Evolutionary conservation across 2,329 filamentous ascomycete genomes (phyloP).

Genomic region (Aspergillus terreus): DNA sequence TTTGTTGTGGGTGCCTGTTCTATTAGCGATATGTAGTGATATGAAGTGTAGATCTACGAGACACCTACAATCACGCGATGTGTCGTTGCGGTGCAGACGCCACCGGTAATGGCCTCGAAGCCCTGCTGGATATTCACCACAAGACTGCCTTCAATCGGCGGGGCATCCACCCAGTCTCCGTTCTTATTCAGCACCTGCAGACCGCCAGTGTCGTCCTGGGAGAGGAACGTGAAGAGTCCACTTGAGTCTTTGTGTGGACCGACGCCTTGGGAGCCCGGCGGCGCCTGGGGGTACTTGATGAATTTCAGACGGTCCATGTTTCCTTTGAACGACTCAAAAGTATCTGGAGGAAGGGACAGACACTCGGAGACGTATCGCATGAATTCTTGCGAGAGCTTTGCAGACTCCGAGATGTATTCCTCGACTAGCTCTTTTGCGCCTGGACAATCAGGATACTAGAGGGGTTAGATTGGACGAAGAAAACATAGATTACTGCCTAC

Average conservation of each 20-base stretch:
- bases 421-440: conserved; percentile 32
- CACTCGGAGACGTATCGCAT: conserved; percentile 55
- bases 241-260: conserved; percentile 57
- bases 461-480: no score
- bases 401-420: conserved; percentile 51
- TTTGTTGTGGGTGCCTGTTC: conserved; percentile 26
- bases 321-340: conserved; percentile 48
- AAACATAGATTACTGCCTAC: conserved; percentile 6
- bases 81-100: conserved; percentile 47
- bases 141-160: conserved; percentile 41
- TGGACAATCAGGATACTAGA: conserved; percentile 24
- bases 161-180: conserved; percentile 45
- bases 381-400: conserved; percentile 47
- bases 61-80: conserved; percentile 32
- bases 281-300: conserved; percentile 50
- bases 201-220: conserved; percentile 42
- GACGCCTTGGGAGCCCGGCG: conserved; percentile 48
- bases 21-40: no score
- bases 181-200: conserved; percentile 46
- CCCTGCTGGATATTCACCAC: conserved; percentile 51
- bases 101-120: conserved; percentile 54
- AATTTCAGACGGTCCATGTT: conserved; percentile 54
- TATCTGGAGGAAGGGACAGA: conserved; percentile 45
- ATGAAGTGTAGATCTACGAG: background rate
- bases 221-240: conserved; percentile 42